Evolutionary conservation across 352 stramenopile genomes (phyloP).

Genomic region (Globisporangium barbulae): DNA sequence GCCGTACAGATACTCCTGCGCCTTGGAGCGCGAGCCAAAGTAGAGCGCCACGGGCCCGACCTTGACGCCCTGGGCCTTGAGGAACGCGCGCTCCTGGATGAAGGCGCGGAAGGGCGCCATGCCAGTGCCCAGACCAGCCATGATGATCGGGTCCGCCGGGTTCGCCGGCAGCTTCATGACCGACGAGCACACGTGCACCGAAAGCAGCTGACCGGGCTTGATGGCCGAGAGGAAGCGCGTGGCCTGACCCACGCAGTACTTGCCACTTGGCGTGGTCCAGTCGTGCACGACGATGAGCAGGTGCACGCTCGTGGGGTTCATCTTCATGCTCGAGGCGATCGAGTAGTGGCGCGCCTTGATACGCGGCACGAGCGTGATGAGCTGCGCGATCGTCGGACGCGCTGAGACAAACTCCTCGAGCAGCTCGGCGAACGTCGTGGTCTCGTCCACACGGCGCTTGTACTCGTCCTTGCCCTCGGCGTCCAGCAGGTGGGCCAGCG

Average conservation of each 20-base stretch:
- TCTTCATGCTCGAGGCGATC: constrained; percentile 88
- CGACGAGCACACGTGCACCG: constrained; percentile 67
- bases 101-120: constrained; percentile 91
- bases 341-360: constrained; percentile 91
- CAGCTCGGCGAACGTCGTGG: constrained; percentile 71
- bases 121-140: constrained; percentile 85
- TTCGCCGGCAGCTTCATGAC: constrained; percentile 78
- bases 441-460: constrained; percentile 79
- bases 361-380: constrained; percentile 68
- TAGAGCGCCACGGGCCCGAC: constrained; percentile 86
- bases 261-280: constrained; percentile 76
- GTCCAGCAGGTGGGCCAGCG: constrained; percentile 43
- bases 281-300: constrained; percentile 85
- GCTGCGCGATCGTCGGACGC: constrained; percentile 52
- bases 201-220: constrained; percentile 47
- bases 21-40: constrained; percentile 93
- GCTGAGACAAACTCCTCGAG: constrained; percentile 73
- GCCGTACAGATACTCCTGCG: constrained; percentile 96
- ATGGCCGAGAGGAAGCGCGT: constrained; percentile 57
- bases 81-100: constrained; percentile 82
- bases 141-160: constrained; percentile 72
- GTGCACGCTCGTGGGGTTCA: constrained; percentile 80
- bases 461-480: constrained; percentile 80
- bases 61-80: constrained; percentile 55
- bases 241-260: constrained; percentile 61